A percentile compares a stretch with the other conserved stretches of the same genome.
Conservation (phyloP, 306 rosid genomes). For the Albizia julibrissin region DNA sequence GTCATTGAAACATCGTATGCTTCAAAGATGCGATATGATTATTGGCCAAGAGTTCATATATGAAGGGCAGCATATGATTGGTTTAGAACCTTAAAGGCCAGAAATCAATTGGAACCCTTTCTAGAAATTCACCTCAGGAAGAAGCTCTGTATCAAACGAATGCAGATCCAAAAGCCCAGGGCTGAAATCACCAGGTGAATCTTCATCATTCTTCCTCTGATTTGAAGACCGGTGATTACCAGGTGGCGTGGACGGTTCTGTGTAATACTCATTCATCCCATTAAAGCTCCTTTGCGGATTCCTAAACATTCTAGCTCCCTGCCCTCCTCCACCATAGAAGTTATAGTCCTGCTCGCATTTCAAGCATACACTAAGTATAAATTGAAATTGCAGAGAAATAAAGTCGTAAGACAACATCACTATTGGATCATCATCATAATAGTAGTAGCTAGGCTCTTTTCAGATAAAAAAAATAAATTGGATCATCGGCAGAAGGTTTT, state of each 20-base stretch:
- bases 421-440: slow-evolving; percentile 6
- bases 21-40: background rate
- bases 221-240: slow-evolving; percentile 35
- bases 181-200: slow-evolving; percentile 64
- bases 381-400: slow-evolving; percentile 36
- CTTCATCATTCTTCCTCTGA: slow-evolving; percentile 55
- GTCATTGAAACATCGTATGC: background rate
- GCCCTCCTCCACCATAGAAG: slow-evolving; percentile 64
- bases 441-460: background rate
- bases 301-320: slow-evolving; percentile 65
- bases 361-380: slow-evolving; percentile 25
- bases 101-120: background rate
- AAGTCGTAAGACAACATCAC: background rate
- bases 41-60: background rate
- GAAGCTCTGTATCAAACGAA: slow-evolving; percentile 77
- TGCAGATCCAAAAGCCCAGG: slow-evolving; percentile 96
- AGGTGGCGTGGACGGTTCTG: slow-evolving; percentile 67
- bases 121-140: slow-evolving; percentile 60
- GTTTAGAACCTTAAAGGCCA: background rate
- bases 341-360: slow-evolving; percentile 63
- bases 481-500: background rate
- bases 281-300: slow-evolving; percentile 57
- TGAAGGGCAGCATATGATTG: background rate
- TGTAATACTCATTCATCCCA: slow-evolving; percentile 50
- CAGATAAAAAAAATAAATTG: background rate